Base-by-base conservation (phyloP, 192 early-diverging fungal species). In the Coemansia sp. region DNA sequence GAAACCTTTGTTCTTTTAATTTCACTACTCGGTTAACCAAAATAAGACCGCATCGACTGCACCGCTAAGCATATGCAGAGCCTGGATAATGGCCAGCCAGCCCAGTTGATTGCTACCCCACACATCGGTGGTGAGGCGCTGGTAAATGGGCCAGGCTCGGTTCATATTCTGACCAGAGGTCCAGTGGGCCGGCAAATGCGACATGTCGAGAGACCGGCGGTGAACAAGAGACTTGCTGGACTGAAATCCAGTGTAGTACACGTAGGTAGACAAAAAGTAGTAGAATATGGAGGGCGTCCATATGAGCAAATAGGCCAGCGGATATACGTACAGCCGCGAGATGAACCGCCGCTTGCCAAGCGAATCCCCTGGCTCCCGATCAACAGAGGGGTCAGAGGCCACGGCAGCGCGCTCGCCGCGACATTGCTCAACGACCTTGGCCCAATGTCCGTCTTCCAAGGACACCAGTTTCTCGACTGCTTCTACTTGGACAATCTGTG, bases 321-420 rank as follows among this genome's bases (percentile, higher is more conserved):
- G 73, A 18, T 77, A 77, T 2, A 77, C 66, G n/a, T 55, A 77
- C 1, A 77, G 51, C 19, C 73, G 53, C 10, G 73, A 77, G 14
- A 69, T 30, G 8, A 8, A 23, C 15, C 18, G 39, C n/a, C 34
- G 22, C 27, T 27, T 26, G 30, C 5, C 4, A 31, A 8, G 5
- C 4, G 30, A 6, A 31, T 31, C 30, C 30, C 5, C 5, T 4
- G 5, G 4, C 7, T 27, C 5, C 21, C 42, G 42, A 8, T 27
- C 13, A 27, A 22, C 23, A 15, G 7, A 6, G 41, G 5, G 23
- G 17, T 22, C 9, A 15, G n/a, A n/a, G n/a, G n/a, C n/a, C n/a
- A n/a, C n/a, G n/a, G n/a, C n/a, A n/a, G 17, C 11, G 21, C 60
- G 39, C 13, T 37, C 27, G 13, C 21, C 41, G 46, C 58, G 57